phyloP scores from a whole-genome alignment of 805 yeast species.

The Ogataea henricii region DNA sequence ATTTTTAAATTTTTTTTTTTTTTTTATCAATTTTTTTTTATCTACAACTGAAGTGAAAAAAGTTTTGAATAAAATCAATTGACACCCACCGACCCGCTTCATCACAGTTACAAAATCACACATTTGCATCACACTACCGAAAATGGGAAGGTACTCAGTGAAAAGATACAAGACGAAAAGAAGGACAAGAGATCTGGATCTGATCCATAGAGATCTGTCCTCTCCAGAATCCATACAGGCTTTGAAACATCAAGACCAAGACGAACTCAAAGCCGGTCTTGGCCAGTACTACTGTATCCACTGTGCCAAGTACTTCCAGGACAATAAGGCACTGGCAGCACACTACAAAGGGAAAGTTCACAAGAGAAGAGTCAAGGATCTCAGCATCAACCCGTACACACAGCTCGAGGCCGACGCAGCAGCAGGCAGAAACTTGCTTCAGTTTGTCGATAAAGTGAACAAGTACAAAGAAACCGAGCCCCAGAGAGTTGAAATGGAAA shows the following conservation, averaged over 20 bases:
- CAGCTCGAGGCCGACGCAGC: slow-evolving; percentile 91
- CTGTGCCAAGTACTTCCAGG: slow-evolving; percentile 90
- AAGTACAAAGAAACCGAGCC: slow-evolving; percentile 53
- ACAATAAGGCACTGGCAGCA: slow-evolving; percentile 65
- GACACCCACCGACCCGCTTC: too few relatives aligned
- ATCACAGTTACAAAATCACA: too few relatives aligned
- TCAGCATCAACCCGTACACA: slow-evolving; percentile 80
- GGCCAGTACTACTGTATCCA: slow-evolving; percentile 95
- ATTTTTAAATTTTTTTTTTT: too few relatives aligned
- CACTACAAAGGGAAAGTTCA: slow-evolving; percentile 81
- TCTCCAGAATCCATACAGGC: slow-evolving; percentile 61
- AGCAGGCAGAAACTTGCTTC: slow-evolving; percentile 71
- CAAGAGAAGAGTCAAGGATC: slow-evolving; percentile 78
- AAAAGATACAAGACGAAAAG: slow-evolving; percentile 88
- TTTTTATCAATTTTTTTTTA: too few relatives aligned
- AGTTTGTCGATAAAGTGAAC: slow-evolving; percentile 65
- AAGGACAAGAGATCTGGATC: slow-evolving; percentile 82
- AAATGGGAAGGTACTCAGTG: slow-evolving; percentile 86
- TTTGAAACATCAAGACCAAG: slow-evolving; percentile 79
- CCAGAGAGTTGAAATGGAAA: slow-evolving; percentile 47
- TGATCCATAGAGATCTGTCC: slow-evolving; percentile 74
- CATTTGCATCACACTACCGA: background rate
- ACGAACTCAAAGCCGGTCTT: slow-evolving; percentile 88
- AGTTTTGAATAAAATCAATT: too few relatives aligned
- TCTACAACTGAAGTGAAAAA: too few relatives aligned